Evolutionary conservation across 352 stramenopile genomes (phyloP).

Genomic region (Phytophthora lateralis): DNA sequence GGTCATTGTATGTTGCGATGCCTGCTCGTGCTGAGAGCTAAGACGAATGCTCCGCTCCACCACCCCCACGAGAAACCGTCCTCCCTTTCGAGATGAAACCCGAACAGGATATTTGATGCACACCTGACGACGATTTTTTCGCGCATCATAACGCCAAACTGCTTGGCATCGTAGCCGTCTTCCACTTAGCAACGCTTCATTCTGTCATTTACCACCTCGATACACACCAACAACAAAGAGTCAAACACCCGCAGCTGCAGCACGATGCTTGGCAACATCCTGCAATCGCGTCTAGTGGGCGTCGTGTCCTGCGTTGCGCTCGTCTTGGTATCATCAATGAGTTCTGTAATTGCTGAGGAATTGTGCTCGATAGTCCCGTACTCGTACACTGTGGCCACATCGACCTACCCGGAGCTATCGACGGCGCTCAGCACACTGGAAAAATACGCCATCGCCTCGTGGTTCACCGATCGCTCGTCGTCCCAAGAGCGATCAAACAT

Average conservation of each 20-base stretch:
- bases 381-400: constrained; percentile 49
- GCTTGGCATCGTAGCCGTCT: neutral
- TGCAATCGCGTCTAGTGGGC: constrained; percentile 12
- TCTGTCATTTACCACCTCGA: constrained; percentile 27
- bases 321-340: constrained; percentile 2
- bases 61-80: constrained; percentile 7
- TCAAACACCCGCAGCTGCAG: neutral
- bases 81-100: constrained; percentile 7
- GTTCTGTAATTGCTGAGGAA: constrained; percentile 16
- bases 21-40: neutral
- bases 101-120: constrained; percentile 17
- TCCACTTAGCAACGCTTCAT: constrained; percentile 13
- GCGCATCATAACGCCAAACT: neutral
- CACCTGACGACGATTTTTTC: constrained; percentile 4
- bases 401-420: constrained; percentile 43
- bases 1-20: constrained; percentile 14
- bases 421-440: constrained; percentile 54
- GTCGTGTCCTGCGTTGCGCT: constrained; percentile 15
- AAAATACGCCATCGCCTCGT: constrained; percentile 61
- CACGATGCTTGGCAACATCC: constrained; percentile 19
- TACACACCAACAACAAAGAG: neutral
- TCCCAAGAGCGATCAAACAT: constrained; percentile 36
- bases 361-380: constrained; percentile 53
- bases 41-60: neutral
- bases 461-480: constrained; percentile 60